phyloP scores from a whole-genome alignment of 1,284 basidiomycete genomes.

The Sparassis latifolia region DNA sequence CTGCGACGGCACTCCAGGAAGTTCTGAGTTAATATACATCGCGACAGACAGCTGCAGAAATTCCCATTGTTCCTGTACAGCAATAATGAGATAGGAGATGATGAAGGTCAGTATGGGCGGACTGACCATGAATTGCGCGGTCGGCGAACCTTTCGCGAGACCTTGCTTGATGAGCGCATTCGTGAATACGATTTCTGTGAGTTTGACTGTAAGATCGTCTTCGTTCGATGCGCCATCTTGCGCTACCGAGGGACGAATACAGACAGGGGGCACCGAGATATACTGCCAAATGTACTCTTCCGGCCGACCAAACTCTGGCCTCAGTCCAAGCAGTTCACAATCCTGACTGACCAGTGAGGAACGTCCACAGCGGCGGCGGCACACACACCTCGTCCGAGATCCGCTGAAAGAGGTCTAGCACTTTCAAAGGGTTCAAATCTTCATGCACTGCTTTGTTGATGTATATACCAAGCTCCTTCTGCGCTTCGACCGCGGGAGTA shows the following conservation, averaged over 20 bases:
- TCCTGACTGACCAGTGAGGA: conserved; percentile 45
- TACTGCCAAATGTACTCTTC: conserved; percentile 99
- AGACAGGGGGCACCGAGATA: conserved; percentile 96
- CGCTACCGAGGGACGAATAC: conserved; percentile 94
- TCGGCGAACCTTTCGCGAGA: conserved; percentile 82
- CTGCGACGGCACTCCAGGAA: conserved; percentile 86
- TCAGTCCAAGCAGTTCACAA: conserved; percentile 89
- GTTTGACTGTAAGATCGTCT: conserved; percentile 96
- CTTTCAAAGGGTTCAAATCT: conserved; percentile 93
- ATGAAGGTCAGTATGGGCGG: conserved; percentile 2
- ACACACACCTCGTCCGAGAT: conserved; percentile 82
- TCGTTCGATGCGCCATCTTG: conserved; percentile 98
- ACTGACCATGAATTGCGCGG: conserved; percentile 82
- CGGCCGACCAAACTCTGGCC: conserved; percentile 86
- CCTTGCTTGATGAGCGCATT: conserved; percentile 93
- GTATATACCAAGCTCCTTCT: conserved; percentile 83
- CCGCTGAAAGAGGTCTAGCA: conserved; percentile 87
- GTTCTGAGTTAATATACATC: conserved; percentile 98
- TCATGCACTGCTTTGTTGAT: conserved; percentile 88
- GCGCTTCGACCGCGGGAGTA: conserved; percentile 74
- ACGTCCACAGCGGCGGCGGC: background rate
- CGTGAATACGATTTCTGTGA: conserved; percentile 95
- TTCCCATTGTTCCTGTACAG: conserved; percentile 91
- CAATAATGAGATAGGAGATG: conserved; percentile 6
- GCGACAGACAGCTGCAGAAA: conserved; percentile 93